Conservation (phyloP, 192 early-diverging fungal genomes). For the Chytriomyces sp. region DNA sequence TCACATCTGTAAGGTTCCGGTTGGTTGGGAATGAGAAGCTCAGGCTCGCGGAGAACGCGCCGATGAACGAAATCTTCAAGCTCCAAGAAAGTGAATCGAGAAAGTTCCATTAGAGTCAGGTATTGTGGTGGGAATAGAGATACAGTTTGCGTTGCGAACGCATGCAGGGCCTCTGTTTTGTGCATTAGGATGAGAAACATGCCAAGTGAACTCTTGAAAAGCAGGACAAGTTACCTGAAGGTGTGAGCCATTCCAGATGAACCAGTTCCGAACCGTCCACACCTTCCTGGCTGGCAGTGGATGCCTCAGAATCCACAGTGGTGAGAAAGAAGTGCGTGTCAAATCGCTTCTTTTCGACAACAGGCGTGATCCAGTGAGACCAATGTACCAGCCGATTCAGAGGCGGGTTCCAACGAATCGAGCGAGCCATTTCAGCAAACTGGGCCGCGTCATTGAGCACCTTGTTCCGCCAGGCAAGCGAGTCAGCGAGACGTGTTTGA, state of each 20-base stretch:
- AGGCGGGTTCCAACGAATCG: conserved; percentile 36
- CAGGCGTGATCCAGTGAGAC: conserved; percentile 72
- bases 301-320: conserved; percentile 51
- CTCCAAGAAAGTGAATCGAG: conserved; percentile 54
- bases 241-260: conserved; percentile 69
- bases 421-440: conserved; percentile 53
- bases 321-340: conserved; percentile 74
- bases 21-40: background rate
- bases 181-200: too few relatives aligned
- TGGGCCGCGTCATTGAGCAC: conserved; percentile 52
- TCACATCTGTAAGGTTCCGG: conserved; percentile 14
- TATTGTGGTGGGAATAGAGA: conserved; percentile 73
- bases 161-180: conserved; percentile 1
- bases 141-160: conserved; percentile 35
- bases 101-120: conserved; percentile 59
- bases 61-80: conserved; percentile 42
- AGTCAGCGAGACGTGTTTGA: conserved; percentile 29
- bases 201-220: conserved; percentile 43
- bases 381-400: conserved; percentile 60
- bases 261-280: conserved; percentile 68
- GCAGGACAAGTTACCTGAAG: conserved; percentile 56
- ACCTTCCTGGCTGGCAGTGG: conserved; percentile 19
- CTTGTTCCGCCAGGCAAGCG: conserved; percentile 51
- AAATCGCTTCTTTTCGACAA: conserved; percentile 60
- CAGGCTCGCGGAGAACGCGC: background rate